These are phyloP conservation scores for Withania somnifera DNA, from an alignment of 305 asterid genomes.

Conservation along the genomic window DNA sequence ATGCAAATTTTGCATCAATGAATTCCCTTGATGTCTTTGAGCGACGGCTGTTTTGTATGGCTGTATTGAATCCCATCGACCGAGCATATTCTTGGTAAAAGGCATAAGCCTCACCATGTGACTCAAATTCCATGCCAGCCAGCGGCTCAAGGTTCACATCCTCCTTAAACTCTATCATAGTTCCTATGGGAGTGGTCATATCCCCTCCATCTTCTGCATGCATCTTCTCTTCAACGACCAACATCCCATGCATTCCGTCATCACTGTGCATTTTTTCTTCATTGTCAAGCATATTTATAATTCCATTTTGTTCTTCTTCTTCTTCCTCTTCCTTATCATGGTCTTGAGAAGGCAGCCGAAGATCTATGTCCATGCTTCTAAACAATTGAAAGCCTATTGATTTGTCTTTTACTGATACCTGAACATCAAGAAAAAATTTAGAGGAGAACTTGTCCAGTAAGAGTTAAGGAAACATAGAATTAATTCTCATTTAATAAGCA, in stretches of 20 bases:
- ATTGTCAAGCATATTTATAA: slow-evolving; percentile 50
- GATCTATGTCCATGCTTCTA: slow-evolving; percentile 75
- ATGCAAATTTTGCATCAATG: slow-evolving; percentile 78
- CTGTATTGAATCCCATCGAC: slow-evolving; percentile 74
- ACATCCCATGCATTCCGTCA: slow-evolving; percentile 39
- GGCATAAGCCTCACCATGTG: slow-evolving; percentile 79
- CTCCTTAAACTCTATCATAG: slow-evolving; percentile 52
- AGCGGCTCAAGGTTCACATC: slow-evolving; percentile 78
- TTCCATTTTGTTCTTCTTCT: slow-evolving; percentile 53
- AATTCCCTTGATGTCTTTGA: slow-evolving; percentile 79
- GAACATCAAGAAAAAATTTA: slow-evolving; percentile 7
- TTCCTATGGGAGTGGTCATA: slow-evolving; percentile 35
- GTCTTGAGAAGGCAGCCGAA: slow-evolving; percentile 85
- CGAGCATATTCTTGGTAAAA: slow-evolving; percentile 85
- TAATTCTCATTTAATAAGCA: background rate
- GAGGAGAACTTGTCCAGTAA: background rate
- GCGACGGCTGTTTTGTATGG: slow-evolving; percentile 81
- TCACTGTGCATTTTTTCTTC: slow-evolving; percentile 57
- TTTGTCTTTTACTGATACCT: slow-evolving; percentile 19
- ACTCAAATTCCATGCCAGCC: slow-evolving; percentile 80
- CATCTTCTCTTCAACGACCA: slow-evolving; percentile 44
- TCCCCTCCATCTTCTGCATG: slow-evolving; percentile 54
- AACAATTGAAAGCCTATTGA: slow-evolving; percentile 11
- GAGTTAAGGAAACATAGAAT: background rate
- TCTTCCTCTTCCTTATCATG: slow-evolving; percentile 65